A percentile compares a stretch with the other conserved stretches of the same genome.
phyloP scores from a whole-genome alignment of 768 basidiomycete genomes.

The Chalciporus chontae region DNA sequence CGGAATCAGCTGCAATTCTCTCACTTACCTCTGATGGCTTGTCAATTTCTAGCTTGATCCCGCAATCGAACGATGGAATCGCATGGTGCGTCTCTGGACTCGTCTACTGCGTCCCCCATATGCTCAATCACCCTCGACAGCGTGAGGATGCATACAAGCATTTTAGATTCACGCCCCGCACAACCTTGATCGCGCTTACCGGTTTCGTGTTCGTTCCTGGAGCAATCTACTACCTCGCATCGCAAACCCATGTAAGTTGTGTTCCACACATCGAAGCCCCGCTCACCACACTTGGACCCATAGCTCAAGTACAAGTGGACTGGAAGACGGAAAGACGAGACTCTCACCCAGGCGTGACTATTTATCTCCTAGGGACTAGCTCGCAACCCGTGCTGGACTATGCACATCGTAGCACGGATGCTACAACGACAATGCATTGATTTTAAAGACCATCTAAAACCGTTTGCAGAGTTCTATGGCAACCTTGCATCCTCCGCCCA shows the following conservation, averaged over 20 bases:
- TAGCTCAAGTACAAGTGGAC: slow-evolving; percentile 55
- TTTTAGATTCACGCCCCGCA: slow-evolving; percentile 75
- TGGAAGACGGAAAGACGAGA: slow-evolving; percentile 46
- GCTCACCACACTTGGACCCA: slow-evolving; percentile 3
- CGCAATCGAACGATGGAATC: slow-evolving; percentile 60
- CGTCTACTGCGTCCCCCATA: background rate
- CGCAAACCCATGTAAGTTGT: slow-evolving; percentile 34
- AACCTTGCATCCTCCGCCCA: slow-evolving; percentile 82
- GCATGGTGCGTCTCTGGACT: slow-evolving; percentile 43
- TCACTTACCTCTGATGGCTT: background rate
- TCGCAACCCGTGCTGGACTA: background rate
- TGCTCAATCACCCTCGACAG: slow-evolving; percentile 34
- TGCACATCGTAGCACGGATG: background rate
- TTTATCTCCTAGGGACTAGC: background rate
- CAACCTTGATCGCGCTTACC: slow-evolving; percentile 56
- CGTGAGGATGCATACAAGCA: slow-evolving; percentile 81
- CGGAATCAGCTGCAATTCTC: background rate
- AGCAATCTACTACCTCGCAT: slow-evolving; percentile 44
- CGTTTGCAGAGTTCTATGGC: slow-evolving; percentile 90
- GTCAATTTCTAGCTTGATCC: slow-evolving; percentile 39
- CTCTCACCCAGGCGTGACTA: slow-evolving; percentile 31
- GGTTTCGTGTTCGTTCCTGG: slow-evolving; percentile 67
- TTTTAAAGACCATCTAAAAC: slow-evolving; percentile 40
- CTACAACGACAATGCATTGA: background rate
- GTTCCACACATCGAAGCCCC: slow-evolving; percentile 23